Evolutionary conservation across 2,329 filamentous ascomycete species (phyloP), one percentile per base, ranked within the genome.

Genomic region (Aspergillus sp.): DNA sequence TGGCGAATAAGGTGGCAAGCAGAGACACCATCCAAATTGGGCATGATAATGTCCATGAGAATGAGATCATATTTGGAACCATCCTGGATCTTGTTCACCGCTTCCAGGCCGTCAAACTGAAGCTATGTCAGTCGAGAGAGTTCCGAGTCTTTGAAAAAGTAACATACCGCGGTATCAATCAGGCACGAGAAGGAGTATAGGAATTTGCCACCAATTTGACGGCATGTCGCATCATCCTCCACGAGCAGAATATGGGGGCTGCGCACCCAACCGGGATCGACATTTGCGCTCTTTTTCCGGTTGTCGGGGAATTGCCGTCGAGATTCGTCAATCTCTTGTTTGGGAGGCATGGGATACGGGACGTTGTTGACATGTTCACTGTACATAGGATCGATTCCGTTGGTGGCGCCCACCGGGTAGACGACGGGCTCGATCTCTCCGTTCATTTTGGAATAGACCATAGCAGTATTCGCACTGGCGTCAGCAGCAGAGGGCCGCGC

Each of bases 21-120:
- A 15, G 93, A 97, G 5, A 98, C 92, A 67, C 95, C 95, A 70
- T 98, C 95, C 57, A 98, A 83, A 65, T 93, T 90, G 5, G 95
- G 95, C 95, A 99, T 98, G 68, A 99, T 96, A 65, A 99, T 94
- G 72, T 95, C 91, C 91, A 94, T 94, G 63, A 94, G 85, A 65
- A 94, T 91, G 62, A 89, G 73, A 70, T 89, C 87, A 67, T 88
- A 89, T 67, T 88, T 88, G 5, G 82, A 81, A 5, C 86, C 86
- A 43, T 80, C 79, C 65, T 88, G 87, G 71, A 97, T 89, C 73
- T 95, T 95, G 72, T 90, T 91, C 52, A 97, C 93, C 55, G 95
- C 95, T 74, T 97, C 92, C 48, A 96, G 82, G 51, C 95, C 95
- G 74, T 99, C 90, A 63, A 90, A 85, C 87, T 96, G 62, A n/a